These are phyloP conservation scores for Meyerozyma guilliermondii DNA, from an alignment of 1,139 yeast species.

Conservation along the genomic window DNA sequence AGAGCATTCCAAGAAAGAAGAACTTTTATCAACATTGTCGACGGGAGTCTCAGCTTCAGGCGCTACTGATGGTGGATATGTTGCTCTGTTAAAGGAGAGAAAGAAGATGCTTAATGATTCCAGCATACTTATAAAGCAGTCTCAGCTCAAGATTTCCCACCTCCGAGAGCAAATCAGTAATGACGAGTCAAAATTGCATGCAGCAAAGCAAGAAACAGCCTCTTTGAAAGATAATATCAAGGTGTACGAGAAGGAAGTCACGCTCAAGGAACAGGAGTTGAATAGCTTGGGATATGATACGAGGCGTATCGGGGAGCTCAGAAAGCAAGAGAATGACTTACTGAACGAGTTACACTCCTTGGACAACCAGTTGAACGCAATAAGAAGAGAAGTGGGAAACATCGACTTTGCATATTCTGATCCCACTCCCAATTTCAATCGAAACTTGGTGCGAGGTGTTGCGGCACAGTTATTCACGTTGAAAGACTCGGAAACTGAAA, in stretches of 20 bases:
- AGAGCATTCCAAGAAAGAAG: slow-evolving; percentile 63
- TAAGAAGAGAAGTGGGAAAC: slow-evolving; percentile 65
- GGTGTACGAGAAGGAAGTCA: slow-evolving; percentile 33
- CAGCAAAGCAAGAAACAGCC: slow-evolving; percentile 53
- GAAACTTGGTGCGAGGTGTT: slow-evolving; percentile 71
- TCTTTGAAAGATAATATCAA: slow-evolving; percentile 39
- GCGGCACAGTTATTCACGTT: slow-evolving; percentile 81
- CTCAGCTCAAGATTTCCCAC: slow-evolving; percentile 55
- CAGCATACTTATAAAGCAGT: slow-evolving; percentile 55
- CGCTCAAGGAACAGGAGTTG: slow-evolving; percentile 39
- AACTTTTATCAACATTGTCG: slow-evolving; percentile 72
- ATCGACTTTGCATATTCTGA: slow-evolving; percentile 70
- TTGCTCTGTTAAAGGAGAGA: slow-evolving; percentile 64
- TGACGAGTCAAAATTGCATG: slow-evolving; percentile 47
- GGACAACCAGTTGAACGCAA: slow-evolving; percentile 47
- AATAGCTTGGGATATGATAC: slow-evolving; percentile 57
- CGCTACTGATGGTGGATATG: slow-evolving; percentile 72
- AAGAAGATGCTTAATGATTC: slow-evolving; percentile 54
- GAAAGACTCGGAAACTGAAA: slow-evolving; percentile 50
- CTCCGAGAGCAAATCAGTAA: slow-evolving; percentile 47
- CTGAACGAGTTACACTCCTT: slow-evolving; percentile 31
- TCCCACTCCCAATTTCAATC: slow-evolving; percentile 60
- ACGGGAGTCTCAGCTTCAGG: slow-evolving; percentile 92
- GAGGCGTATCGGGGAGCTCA: slow-evolving; percentile 39
- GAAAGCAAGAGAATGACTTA: slow-evolving; percentile 32